These are phyloP conservation scores for Cyclocybe aegerita DNA, from an alignment of 768 basidiomycete species.

Conservation along the genomic window DNA sequence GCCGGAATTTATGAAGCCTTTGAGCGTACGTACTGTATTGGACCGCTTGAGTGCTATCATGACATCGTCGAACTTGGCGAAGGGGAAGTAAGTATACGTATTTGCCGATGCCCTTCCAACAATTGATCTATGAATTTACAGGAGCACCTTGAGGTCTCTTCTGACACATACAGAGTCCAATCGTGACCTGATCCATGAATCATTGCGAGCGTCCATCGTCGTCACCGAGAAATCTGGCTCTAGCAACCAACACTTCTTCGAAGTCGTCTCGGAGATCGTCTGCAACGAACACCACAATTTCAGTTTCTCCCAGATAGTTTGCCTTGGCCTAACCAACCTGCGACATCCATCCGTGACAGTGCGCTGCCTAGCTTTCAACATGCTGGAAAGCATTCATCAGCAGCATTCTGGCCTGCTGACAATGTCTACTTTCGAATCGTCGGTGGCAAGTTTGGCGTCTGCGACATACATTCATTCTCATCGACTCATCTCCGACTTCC, in stretches of 20 bases:
- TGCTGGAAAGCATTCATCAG: slow-evolving; percentile 72
- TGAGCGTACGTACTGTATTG: slow-evolving; percentile 52
- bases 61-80: slow-evolving; percentile 53
- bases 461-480: slow-evolving; percentile 83
- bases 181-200: slow-evolving; percentile 57
- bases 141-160: slow-evolving; percentile 75
- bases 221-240: slow-evolving; percentile 50
- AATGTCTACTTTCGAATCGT: slow-evolving; percentile 72
- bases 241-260: slow-evolving; percentile 70
- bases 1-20: slow-evolving; percentile 51
- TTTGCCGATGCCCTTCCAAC: background rate
- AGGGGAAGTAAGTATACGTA: slow-evolving; percentile 59
- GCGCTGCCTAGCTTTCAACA: slow-evolving; percentile 75
- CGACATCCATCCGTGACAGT: slow-evolving; percentile 65
- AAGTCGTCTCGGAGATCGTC: slow-evolving; percentile 72
- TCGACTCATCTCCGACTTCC: slow-evolving; percentile 69
- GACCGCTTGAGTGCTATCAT: slow-evolving; percentile 73
- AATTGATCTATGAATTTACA: slow-evolving; percentile 27
- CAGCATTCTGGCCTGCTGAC: slow-evolving; percentile 65
- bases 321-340: slow-evolving; percentile 82
- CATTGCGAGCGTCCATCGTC: slow-evolving; percentile 70
- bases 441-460: slow-evolving; percentile 68
- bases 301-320: slow-evolving; percentile 71
- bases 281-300: slow-evolving; percentile 59
- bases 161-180: slow-evolving; percentile 59